A percentile compares a stretch with the other conserved stretches of the same genome.
phyloP scores from a whole-genome alignment of 2,329 filamentous ascomycete genomes.

The Penicillium paneum region DNA sequence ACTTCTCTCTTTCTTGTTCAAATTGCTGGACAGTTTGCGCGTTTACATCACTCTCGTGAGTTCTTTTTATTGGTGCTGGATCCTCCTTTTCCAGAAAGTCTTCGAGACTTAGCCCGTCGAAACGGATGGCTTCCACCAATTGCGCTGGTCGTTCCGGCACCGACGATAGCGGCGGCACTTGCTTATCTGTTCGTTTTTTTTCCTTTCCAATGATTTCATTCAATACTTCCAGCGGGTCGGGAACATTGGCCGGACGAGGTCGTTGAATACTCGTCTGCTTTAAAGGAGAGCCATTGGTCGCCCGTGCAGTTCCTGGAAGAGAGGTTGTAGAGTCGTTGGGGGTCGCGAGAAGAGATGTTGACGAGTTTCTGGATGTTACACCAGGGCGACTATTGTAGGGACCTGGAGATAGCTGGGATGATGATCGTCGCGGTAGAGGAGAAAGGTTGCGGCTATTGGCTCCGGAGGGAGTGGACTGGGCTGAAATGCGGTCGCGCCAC shows the following conservation, averaged over 20 bases:
- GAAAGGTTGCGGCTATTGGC: conserved; percentile 65
- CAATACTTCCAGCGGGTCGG: conserved; percentile 70
- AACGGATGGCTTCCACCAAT: conserved; percentile 68
- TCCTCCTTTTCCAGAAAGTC: conserved; percentile 57
- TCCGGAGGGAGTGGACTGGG: conserved; percentile 62
- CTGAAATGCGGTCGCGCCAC: conserved; percentile 88
- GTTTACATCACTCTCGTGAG: conserved; percentile 38
- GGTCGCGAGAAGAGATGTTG: conserved; percentile 68
- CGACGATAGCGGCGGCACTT: conserved; percentile 2
- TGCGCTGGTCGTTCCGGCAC: conserved; percentile 38
- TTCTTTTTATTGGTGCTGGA: conserved; percentile 22
- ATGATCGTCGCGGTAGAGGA: conserved; percentile 64
- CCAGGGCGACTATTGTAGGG: conserved; percentile 66
- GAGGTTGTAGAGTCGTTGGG: conserved; percentile 74
- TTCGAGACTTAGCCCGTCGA: conserved; percentile 71
- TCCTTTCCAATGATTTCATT: conserved; percentile 54
- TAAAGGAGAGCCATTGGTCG: conserved; percentile 65
- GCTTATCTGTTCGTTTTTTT: conserved; percentile 13
- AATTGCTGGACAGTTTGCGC: conserved; percentile 69
- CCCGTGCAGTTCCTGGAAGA: conserved; percentile 62
- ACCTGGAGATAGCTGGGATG: conserved; percentile 66
- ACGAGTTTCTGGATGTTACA: conserved; percentile 69
- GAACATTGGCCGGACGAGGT: conserved; percentile 53
- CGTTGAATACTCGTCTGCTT: conserved; percentile 54
- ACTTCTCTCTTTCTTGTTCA: conserved; percentile 76